These are phyloP conservation scores for Aspergillus hortae DNA, from an alignment of 2,329 filamentous ascomycete species.

Conservation along the genomic window DNA sequence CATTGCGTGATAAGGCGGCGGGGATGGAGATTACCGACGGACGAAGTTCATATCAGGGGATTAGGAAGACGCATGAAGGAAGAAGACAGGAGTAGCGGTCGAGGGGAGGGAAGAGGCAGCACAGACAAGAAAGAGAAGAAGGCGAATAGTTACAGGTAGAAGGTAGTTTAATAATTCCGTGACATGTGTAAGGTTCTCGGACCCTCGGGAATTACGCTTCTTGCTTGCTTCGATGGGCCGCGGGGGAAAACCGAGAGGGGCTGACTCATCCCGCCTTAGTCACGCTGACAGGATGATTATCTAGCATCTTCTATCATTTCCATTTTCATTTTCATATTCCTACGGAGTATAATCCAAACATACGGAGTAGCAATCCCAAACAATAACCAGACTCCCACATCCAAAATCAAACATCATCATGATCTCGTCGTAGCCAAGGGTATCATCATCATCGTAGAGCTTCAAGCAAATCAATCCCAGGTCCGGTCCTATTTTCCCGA, in stretches of 20 bases:
- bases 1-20: conserved; percentile 6
- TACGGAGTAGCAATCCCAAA: not conserved
- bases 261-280: conserved; percentile 12
- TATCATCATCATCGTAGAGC: no score
- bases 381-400: not conserved
- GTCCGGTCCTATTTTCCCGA: conserved; percentile 40
- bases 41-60: not conserved
- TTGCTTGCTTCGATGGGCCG: not conserved
- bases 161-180: not conserved
- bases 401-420: not conserved
- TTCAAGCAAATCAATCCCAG: no score
- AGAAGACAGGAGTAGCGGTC: no score
- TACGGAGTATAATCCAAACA: no score
- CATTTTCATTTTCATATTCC: not conserved
- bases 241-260: conserved; percentile 6
- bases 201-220: conserved; percentile 10
- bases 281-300: not conserved
- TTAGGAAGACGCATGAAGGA: not conserved
- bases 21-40: not conserved
- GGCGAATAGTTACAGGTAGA: no score
- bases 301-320: conserved; percentile 10
- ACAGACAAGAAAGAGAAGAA: not conserved
- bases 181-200: conserved; percentile 10
- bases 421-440: not conserved
- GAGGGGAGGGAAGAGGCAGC: not conserved